Conservation (phyloP, 129 eudicot genomes). For the Silybum marianum region DNA sequence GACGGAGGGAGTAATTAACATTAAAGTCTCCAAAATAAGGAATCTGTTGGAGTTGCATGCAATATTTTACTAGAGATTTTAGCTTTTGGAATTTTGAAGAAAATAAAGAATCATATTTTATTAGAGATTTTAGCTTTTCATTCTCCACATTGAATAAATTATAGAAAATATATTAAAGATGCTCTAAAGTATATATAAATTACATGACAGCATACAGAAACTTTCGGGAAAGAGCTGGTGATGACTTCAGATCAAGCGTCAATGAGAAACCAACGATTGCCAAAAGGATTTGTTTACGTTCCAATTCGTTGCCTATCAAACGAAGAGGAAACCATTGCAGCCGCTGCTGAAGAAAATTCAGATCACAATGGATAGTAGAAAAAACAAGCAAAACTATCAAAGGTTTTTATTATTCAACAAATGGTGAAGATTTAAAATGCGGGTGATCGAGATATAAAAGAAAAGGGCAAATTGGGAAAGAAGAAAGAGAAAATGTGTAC, state of each 20-base stretch:
- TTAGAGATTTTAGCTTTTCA: not conserved
- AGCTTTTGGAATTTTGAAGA: not conserved
- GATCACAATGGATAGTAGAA: conserved; percentile 45
- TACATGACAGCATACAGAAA: conserved; percentile 61
- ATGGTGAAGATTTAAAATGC: not conserved
- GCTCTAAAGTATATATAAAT: conserved; percentile 5
- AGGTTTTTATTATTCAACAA: conserved; percentile 25
- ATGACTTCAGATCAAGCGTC: conserved; percentile 99
- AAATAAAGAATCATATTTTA: not conserved
- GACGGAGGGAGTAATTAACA: too few species aligned
- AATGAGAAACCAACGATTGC: conserved; percentile 86
- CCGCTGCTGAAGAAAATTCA: conserved; percentile 40
- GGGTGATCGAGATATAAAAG: not conserved
- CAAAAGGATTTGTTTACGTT: conserved; percentile 92
- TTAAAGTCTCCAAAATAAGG: not conserved
- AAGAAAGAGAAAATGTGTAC: not conserved
- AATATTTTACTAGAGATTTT: not conserved
- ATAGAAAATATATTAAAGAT: not conserved
- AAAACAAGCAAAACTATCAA: not conserved
- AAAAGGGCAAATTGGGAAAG: not conserved
- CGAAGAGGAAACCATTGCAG: conserved; percentile 64
- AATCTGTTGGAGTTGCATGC: not conserved
- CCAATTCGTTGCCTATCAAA: conserved; percentile 75
- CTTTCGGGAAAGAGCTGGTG: conserved; percentile 76
- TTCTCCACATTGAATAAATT: not conserved